These are phyloP conservation scores for Taiwanofungus camphoratus DNA, from an alignment of 1,284 basidiomycete genomes.

Conservation along the genomic window DNA sequence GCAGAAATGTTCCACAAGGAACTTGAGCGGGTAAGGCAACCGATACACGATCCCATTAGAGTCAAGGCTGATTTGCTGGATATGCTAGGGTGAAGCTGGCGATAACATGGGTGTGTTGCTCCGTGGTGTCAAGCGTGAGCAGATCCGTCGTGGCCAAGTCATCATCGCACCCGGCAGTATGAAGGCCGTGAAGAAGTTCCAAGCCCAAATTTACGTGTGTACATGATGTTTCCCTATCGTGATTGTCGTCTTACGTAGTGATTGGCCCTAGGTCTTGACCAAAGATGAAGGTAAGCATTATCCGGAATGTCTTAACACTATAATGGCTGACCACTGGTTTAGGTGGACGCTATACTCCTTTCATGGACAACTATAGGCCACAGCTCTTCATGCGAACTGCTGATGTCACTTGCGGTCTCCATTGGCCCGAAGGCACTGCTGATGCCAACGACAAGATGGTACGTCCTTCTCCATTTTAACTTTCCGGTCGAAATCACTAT, in stretches of 20 bases:
- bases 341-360: slow-evolving; percentile 94
- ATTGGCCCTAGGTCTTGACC: slow-evolving; percentile 68
- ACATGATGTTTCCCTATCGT: too few relatives aligned
- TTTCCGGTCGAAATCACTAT: too few relatives aligned
- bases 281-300: slow-evolving; percentile 76
- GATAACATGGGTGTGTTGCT: slow-evolving; percentile 99
- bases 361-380: slow-evolving; percentile 95
- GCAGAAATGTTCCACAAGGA: slow-evolving; percentile 99
- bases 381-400: slow-evolving; percentile 97
- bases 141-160: slow-evolving; percentile 91
- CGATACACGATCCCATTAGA: neutral
- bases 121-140: slow-evolving; percentile 96
- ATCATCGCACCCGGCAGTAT: slow-evolving; percentile 89
- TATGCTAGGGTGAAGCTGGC: slow-evolving; percentile 82
- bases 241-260: too few relatives aligned
- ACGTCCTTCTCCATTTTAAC: slow-evolving; percentile 13
- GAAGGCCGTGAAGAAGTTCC: slow-evolving; percentile 92
- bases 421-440: slow-evolving; percentile 80
- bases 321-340: neutral
- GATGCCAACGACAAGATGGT: slow-evolving; percentile 84
- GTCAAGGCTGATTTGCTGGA: neutral
- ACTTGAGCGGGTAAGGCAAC: slow-evolving; percentile 81
- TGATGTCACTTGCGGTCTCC: slow-evolving; percentile 85
- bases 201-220: slow-evolving; percentile 89
- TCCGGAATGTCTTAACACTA: neutral